Percentiles rank a stretch among this genome's conserved stretches.
Evolutionary conservation across 75 land plant genomes (phyloP).

Genomic region (Sequoiadendron giganteum): DNA sequence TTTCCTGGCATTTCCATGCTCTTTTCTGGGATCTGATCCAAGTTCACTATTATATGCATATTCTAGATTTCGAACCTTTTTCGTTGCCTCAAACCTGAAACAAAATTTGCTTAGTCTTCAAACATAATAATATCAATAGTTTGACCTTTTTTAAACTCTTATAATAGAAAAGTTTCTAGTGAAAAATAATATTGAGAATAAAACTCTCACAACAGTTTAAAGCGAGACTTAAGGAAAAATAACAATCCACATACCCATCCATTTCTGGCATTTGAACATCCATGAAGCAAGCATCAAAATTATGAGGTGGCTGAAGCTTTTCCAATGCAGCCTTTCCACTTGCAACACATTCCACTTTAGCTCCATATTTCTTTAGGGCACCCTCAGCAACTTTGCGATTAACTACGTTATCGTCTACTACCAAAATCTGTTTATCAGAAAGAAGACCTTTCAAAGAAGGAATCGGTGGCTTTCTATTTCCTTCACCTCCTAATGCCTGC

Average conservation of each 20-base stretch:
- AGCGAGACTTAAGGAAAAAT: background rate
- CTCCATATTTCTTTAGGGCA: constrained; percentile 92
- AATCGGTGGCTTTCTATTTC: constrained; percentile 28
- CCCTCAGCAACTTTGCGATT: constrained; percentile 90
- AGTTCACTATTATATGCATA: constrained; percentile 8
- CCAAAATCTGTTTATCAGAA: constrained; percentile 66
- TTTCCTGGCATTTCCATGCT: constrained; percentile 13
- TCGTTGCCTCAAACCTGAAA: constrained; percentile 63
- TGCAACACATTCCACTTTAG: constrained; percentile 65
- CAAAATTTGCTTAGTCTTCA: background rate
- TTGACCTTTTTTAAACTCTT: background rate
- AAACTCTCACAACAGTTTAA: background rate
- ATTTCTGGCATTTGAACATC: constrained; percentile 99
- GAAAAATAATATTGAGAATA: background rate
- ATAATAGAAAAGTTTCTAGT: background rate
- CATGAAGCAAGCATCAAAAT: constrained; percentile 98
- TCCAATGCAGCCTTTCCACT: constrained; percentile 82
- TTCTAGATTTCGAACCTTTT: constrained; percentile 40
- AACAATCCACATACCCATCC: constrained; percentile 70
- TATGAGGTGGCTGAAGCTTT: constrained; percentile 79
- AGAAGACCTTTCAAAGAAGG: constrained; percentile 60
- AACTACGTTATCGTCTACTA: constrained; percentile 90
- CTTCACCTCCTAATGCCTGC: constrained; percentile 61
- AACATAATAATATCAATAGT: background rate
- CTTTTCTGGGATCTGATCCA: constrained; percentile 21